Evolutionary conservation across 768 basidiomycete species (phyloP).

Genomic region (Amanita subjunquillea): DNA sequence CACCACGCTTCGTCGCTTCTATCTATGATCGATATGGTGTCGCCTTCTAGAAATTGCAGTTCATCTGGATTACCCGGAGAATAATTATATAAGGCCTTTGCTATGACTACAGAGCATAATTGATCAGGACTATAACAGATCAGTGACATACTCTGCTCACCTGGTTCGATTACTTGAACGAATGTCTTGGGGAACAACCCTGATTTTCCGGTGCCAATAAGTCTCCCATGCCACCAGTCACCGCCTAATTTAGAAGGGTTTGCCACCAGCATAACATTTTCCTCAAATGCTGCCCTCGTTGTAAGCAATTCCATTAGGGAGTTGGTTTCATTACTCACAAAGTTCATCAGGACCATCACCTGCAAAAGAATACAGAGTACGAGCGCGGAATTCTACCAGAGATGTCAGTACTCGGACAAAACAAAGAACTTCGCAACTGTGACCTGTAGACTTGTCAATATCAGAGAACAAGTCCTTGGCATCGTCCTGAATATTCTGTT

Average conservation of each 20-base stretch:
- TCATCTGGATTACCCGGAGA: conserved; percentile 64
- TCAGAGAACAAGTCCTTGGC: conserved; percentile 53
- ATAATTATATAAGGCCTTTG: conserved; percentile 78
- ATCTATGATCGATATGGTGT: conserved; percentile 72
- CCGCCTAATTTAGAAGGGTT: conserved; percentile 79
- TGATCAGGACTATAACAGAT: background rate
- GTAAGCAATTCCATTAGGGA: background rate
- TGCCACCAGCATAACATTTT: conserved; percentile 68
- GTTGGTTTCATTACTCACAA: conserved; percentile 34
- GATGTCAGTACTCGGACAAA: conserved; percentile 5
- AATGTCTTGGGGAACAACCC: conserved; percentile 93
- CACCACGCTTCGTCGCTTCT: conserved; percentile 85
- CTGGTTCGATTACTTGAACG: conserved; percentile 57
- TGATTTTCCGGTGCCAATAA: conserved; percentile 49
- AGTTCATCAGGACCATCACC: conserved; percentile 87
- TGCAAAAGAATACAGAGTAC: conserved; percentile 77
- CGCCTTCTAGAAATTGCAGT: conserved; percentile 77
- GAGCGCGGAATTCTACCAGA: conserved; percentile 54
- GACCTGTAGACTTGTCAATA: conserved; percentile 57
- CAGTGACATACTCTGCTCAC: conserved; percentile 31
- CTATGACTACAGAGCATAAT: conserved; percentile 35
- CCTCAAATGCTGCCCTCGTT: conserved; percentile 51
- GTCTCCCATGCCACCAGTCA: conserved; percentile 91
- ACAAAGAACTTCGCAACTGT: conserved; percentile 13
- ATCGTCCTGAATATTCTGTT: conserved; percentile 21